Percentiles rank a stretch among this genome's conserved stretches.
Evolutionary conservation across 768 basidiomycete genomes (phyloP).

Genomic region (Tremella mesenterica): DNA sequence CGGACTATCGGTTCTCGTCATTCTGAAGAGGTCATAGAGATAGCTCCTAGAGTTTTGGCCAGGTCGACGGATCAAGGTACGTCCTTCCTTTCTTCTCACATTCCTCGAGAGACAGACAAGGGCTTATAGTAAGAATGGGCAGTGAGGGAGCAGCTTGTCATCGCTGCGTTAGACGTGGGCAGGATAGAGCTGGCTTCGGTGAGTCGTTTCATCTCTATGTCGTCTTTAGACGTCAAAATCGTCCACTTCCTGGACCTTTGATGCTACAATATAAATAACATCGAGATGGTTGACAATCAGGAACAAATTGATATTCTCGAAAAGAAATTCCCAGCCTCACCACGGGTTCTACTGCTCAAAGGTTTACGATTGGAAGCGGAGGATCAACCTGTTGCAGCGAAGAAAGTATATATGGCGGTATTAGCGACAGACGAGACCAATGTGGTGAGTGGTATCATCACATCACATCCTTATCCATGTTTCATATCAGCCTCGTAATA

Average conservation of each 20-base stretch:
- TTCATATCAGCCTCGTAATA: neutral
- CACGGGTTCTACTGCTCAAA: constrained; percentile 35
- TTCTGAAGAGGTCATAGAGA: constrained; percentile 35
- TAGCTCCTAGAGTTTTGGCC: constrained; percentile 23
- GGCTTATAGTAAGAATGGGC: constrained; percentile 37
- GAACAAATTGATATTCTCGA: constrained; percentile 32
- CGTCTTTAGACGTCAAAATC: too few species aligned
- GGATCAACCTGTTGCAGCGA: constrained; percentile 25
- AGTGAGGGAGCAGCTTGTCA: constrained; percentile 42
- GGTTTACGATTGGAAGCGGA: constrained; percentile 38
- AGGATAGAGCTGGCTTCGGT: constrained; percentile 27
- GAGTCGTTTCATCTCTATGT: constrained; percentile 1
- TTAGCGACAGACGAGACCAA: constrained; percentile 37
- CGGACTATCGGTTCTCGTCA: constrained; percentile 35
- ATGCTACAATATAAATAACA: too few species aligned
- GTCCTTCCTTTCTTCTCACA: too few species aligned
- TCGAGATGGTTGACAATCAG: constrained; percentile 20
- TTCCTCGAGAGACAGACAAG: neutral
- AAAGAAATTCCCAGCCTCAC: constrained; percentile 35
- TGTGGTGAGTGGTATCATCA: constrained; percentile 25
- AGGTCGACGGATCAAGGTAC: constrained; percentile 31
- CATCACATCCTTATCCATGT: neutral
- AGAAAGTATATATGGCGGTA: constrained; percentile 30
- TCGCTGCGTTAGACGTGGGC: constrained; percentile 41
- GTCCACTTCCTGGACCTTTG: too few species aligned